These are phyloP conservation scores for Stenocarpella maydis DNA, from an alignment of 2,329 filamentous ascomycete species.

Conservation along the genomic window DNA sequence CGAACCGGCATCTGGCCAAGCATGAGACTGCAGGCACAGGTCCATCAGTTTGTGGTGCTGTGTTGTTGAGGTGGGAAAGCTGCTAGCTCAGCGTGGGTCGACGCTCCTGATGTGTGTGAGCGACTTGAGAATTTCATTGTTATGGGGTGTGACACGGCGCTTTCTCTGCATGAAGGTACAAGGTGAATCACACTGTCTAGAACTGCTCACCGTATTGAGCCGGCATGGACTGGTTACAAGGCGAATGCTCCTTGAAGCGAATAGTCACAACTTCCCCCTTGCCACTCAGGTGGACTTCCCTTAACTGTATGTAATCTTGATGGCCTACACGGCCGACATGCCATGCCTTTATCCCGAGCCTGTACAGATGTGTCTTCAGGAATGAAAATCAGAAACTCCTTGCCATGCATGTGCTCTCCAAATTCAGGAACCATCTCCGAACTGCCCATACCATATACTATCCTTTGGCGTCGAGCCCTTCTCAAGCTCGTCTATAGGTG, in stretches of 20 bases:
- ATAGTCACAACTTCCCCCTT: neutral
- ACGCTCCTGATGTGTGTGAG: neutral
- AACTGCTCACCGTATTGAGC: neutral
- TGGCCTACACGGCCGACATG: neutral
- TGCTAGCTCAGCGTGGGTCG: neutral
- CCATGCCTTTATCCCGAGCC: neutral
- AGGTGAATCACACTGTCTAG: conserved; percentile 18
- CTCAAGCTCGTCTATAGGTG: conserved; percentile 51
- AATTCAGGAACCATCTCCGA: conserved; percentile 41
- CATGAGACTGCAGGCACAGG: neutral
- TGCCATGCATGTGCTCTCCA: neutral
- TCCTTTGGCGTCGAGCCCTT: conserved; percentile 60
- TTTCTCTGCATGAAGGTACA: neutral
- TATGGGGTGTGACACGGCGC: neutral
- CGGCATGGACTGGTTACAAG: neutral
- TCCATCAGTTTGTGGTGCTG: neutral
- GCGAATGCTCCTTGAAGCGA: neutral
- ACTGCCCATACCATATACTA: conserved; percentile 49
- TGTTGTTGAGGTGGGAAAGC: neutral
- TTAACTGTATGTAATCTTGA: too few relatives aligned
- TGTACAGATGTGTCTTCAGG: neutral
- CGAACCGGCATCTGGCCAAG: too few relatives aligned
- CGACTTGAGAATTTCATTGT: neutral
- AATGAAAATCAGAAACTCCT: neutral
- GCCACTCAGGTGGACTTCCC: neutral